Evolutionary conservation across 257 asterid genomes (phyloP).

Genomic region (Lycium ferocissimum): DNA sequence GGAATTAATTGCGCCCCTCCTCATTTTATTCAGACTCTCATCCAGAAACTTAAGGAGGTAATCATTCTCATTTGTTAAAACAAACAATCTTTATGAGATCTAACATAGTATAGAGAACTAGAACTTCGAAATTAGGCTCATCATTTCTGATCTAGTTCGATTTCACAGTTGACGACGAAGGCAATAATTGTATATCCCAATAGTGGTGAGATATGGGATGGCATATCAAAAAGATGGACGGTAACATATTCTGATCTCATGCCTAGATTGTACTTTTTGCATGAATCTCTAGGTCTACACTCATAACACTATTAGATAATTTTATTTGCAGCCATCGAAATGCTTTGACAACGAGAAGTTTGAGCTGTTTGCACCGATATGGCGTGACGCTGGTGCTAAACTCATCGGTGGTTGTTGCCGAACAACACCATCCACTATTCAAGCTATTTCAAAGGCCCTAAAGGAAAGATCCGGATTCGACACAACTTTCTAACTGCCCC

Average conservation of each 20-base stretch:
- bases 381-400: slow-evolving; percentile 85
- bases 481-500: neutral
- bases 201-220: slow-evolving; percentile 85
- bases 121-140: neutral
- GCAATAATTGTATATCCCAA: slow-evolving; percentile 74
- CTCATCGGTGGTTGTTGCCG: slow-evolving; percentile 86
- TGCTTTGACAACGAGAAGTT: slow-evolving; percentile 72
- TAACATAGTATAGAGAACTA: neutral
- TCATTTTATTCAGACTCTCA: slow-evolving; percentile 68
- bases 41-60: slow-evolving; percentile 73
- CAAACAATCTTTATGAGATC: neutral
- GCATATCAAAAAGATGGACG: slow-evolving; percentile 75
- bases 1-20: slow-evolving; percentile 93
- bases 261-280: neutral
- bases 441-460: slow-evolving; percentile 59
- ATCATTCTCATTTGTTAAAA: neutral
- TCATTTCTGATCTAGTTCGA: slow-evolving; percentile 3
- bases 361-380: slow-evolving; percentile 55
- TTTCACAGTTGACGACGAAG: slow-evolving; percentile 63
- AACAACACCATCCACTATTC: slow-evolving; percentile 69
- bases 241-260: slow-evolving; percentile 41
- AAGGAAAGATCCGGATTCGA: slow-evolving; percentile 44
- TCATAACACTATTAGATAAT: neutral
- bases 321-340: slow-evolving; percentile 60
- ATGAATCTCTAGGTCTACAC: neutral